Evolutionary conservation across 495 filamentous ascomycete species (phyloP).

Genomic region (Astrothelium subdiscretum): DNA sequence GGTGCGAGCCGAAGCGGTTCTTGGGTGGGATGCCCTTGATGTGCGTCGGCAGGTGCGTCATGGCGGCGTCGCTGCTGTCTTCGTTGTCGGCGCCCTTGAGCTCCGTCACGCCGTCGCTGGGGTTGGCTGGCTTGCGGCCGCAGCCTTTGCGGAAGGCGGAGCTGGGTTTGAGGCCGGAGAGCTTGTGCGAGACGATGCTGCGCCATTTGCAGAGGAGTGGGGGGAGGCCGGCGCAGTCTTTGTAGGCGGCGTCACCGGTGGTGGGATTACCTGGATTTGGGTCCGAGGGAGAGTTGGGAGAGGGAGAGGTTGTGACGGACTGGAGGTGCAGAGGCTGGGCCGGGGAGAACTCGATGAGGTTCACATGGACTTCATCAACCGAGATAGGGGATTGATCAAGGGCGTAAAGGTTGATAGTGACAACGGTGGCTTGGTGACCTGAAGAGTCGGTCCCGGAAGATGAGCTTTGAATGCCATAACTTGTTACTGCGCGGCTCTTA

Average conservation of each 20-base stretch:
- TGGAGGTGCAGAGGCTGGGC: neutral
- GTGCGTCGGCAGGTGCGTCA: constrained; percentile 3
- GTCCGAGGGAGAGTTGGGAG: neutral
- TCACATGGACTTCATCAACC: neutral
- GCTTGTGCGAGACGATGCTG: neutral
- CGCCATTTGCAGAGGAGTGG: constrained; percentile 5
- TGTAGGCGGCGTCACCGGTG: neutral
- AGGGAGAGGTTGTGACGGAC: neutral
- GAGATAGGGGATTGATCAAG: neutral
- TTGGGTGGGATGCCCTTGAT: constrained; percentile 10
- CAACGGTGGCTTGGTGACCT: neutral
- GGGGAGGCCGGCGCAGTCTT: neutral
- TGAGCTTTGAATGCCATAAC: neutral
- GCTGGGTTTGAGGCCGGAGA: neutral
- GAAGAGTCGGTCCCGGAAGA: neutral
- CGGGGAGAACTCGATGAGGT: neutral
- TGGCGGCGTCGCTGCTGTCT: constrained; percentile 4
- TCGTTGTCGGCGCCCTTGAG: constrained; percentile 14
- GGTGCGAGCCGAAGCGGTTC: constrained; percentile 11
- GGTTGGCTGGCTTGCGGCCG: neutral
- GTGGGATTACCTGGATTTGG: constrained; percentile 1
- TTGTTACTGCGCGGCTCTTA: neutral
- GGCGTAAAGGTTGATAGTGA: neutral
- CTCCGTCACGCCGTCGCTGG: constrained; percentile 1
- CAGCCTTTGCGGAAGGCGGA: neutral